Conservation (phyloP, 441 rosid species). For the Rhodomyrtus psidioides region DNA sequence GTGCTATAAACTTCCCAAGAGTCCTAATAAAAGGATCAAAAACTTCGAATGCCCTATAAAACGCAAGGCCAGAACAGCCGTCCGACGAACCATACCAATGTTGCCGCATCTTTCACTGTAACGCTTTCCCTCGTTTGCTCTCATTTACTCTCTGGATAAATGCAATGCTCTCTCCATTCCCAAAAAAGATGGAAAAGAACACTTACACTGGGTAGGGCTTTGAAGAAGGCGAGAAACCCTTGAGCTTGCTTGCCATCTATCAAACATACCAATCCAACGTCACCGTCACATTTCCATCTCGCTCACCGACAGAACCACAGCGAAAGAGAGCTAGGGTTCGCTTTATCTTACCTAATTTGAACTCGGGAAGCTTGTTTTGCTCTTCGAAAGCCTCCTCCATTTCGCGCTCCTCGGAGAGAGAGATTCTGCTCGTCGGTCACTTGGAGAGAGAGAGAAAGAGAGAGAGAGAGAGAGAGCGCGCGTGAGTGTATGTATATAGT, state of each 20-base stretch:
- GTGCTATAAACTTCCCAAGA: not conserved
- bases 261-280: not conserved
- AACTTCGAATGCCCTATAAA: not conserved
- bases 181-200: not conserved
- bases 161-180: not conserved
- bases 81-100: not conserved
- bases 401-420: not conserved
- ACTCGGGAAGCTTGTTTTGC: conserved; percentile 79
- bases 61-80: not conserved
- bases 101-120: not conserved
- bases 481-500: not conserved
- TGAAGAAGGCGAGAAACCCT: conserved; percentile 96
- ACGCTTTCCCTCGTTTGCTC: not conserved
- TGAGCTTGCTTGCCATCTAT: conserved; percentile 93
- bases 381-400: conserved; percentile 58
- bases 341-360: conserved; percentile 62
- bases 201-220: conserved; percentile 75
- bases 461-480: not conserved
- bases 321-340: conserved; percentile 15
- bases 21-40: not conserved
- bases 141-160: not conserved
- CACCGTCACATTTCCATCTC: not conserved
- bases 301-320: not conserved
- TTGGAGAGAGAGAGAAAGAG: not conserved
- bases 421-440: not conserved